Conservation (phyloP, 495 filamentous ascomycete species). For the Neurospora intermedia region DNA sequence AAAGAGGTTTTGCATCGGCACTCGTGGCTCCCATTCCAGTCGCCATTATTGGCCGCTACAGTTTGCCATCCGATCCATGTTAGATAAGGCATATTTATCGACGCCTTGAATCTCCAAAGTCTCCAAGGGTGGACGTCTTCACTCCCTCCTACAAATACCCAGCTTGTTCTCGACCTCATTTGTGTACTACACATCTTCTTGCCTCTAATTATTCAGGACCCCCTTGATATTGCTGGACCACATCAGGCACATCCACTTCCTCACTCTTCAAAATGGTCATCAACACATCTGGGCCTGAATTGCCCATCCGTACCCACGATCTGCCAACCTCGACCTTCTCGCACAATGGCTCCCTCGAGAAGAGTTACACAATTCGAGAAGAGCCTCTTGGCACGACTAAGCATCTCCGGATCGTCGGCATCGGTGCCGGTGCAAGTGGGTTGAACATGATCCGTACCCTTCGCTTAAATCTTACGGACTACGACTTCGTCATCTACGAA, state of each 20-base stretch:
- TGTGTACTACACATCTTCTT: not conserved
- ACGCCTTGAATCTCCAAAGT: not conserved
- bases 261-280: conserved; percentile 3
- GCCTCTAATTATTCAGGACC: not conserved
- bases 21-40: not conserved
- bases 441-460: conserved; percentile 37
- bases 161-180: not conserved
- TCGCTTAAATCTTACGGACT: conserved; percentile 30
- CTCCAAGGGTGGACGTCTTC: not conserved
- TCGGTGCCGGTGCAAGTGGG: conserved; percentile 40
- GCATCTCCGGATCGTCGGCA: conserved; percentile 36
- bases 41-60: not conserved
- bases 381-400: conserved; percentile 32
- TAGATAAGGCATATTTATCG: not conserved
- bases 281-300: conserved; percentile 6
- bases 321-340: not conserved
- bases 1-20: not conserved
- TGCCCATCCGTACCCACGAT: not conserved
- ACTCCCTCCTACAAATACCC: not conserved
- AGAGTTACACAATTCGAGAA: conserved; percentile 28
- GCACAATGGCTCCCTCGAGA: conserved; percentile 4
- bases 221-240: not conserved
- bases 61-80: not conserved
- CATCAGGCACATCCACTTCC: not conserved
- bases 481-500: conserved; percentile 60